Evolutionary conservation across 306 rosid genomes (phyloP), one percentile per base, ranked within the genome.

Genomic region (Hippophae tibetana): DNA sequence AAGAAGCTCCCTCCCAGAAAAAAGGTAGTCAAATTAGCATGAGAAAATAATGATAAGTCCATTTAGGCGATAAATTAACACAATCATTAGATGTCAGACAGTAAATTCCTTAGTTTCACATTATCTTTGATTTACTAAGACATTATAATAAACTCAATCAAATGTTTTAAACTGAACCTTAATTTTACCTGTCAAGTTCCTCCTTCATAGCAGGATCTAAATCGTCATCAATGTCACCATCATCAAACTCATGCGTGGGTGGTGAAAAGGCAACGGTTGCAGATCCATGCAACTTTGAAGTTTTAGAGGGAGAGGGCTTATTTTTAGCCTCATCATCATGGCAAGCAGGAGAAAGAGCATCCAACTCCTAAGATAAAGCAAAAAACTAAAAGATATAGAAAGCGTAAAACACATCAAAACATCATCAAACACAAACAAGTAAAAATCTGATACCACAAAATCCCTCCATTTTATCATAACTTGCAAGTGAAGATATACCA

Each of bases 141-240:
- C 38, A 31, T 2, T 2, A 2, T 58, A 50, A 57, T 56, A 42
- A 52, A 23, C 10, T 43, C 18, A 23, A 54, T 58, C 26, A 45
- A 74, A 10, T 51, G 74, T 58, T 55, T 10, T n/a, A 14, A 63
- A 45, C 50, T 52, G 51, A 58, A 38, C 41, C 44, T 74, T 52
- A 58, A 58, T 56, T 66, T 59, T 70, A 86, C 97, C 97, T 84
- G 77, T 89, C 95, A 69, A 86, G 92, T 72, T 84, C 85, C 76
- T 86, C 92, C 77, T 79, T 86, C 89, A 86, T 78, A 12, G 81
- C 95, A 42, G 93, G 95, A 84, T 89, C 97, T 65, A 89, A 72
- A 73, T 83, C 97, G 62, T 86, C 95, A 23, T 89, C 89, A 57
- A 79, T 43, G 69, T 85, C 90, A 44, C 76, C 86, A 50, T 85